phyloP scores from a whole-genome alignment of 495 filamentous ascomycete genomes.

The Chaetomium tenue region DNA sequence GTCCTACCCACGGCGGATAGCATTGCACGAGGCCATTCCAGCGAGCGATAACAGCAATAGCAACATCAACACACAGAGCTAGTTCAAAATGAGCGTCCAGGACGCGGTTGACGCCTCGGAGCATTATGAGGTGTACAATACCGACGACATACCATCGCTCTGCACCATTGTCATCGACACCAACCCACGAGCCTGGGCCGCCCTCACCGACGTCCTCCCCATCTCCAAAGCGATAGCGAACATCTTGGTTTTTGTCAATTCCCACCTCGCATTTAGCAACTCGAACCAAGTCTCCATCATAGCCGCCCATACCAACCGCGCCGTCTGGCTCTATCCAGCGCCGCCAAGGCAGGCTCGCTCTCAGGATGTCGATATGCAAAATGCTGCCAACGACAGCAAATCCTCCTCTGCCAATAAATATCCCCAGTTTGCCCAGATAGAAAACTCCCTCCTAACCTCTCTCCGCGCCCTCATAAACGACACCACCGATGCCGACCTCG shows the following conservation, averaged over 20 bases:
- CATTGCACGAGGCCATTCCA: not conserved
- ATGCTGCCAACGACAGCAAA: slow-evolving; percentile 28
- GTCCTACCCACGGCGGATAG: not conserved
- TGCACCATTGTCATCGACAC: slow-evolving; percentile 92
- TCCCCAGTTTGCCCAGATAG: slow-evolving; percentile 82
- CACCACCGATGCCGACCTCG: slow-evolving; percentile 60
- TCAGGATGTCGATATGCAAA: slow-evolving; percentile 49
- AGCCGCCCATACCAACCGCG: slow-evolving; percentile 79
- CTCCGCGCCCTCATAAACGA: slow-evolving; percentile 65
- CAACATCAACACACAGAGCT: not conserved
- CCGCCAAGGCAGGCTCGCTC: slow-evolving; percentile 32
- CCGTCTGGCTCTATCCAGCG: slow-evolving; percentile 82
- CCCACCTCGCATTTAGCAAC: slow-evolving; percentile 88
- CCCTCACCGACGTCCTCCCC: slow-evolving; percentile 71
- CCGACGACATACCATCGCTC: slow-evolving; percentile 76
- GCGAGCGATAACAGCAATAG: not conserved
- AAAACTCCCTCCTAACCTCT: slow-evolving; percentile 69
- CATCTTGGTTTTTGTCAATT: slow-evolving; percentile 93
- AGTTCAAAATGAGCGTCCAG: slow-evolving; percentile 41
- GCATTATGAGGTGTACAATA: slow-evolving; percentile 65
- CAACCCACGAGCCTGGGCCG: slow-evolving; percentile 90
- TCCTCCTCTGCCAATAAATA: slow-evolving; percentile 80
- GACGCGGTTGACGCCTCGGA: slow-evolving; percentile 89
- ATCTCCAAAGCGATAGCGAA: slow-evolving; percentile 82
- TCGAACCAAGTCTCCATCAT: slow-evolving; percentile 91